Evolutionary conservation across 2,329 filamentous ascomycete genomes (phyloP), one percentile per base, ranked within the genome.

Genomic region (Pochonia chlamydosporia): DNA sequence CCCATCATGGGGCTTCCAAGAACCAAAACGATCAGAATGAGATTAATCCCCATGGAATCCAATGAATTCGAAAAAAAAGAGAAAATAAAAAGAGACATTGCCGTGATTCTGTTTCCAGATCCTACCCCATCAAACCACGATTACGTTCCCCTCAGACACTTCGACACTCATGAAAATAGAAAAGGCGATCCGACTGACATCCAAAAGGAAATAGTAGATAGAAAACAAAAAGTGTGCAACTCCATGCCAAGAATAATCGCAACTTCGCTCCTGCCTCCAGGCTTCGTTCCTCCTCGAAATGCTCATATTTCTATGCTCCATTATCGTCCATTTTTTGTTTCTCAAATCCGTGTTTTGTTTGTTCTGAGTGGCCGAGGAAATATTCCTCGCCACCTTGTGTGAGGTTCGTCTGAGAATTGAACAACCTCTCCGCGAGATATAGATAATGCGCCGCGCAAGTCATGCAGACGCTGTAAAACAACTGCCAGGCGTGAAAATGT

Each of bases 11-110:
- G 35, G 18, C 4, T 39, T 39, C 7, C 9, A 20, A 28, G 37
- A 35, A 37, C 30, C 36, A 23, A 40, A 44, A 44, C 26, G 18
- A 25, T n/a, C 35, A 11, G n/a, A 21, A 11, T 18, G 33, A 36
- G 11, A 20, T 18, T 16, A 16, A 21, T 4, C 35, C 31, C 35
- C 35, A 18, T 39, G 35, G 35, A 39, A 39, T 39, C 35, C 35
- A 39, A 44, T 44, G 40, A 18, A 40, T 26, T 23, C 46, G 16
- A 43, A 42, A 26, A 16, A 23, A 39, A 28, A 28, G 13, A 28
- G 26, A 28, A 28, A 28, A 28, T 28, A 28, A 28, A 28, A 13
- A 28, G 13, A 28, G 26, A 28, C 7, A 18, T 21, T 39, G 35
- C 35, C n/a, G 23, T 23, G 35, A 18, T 39, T 18, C 26, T 24